Evolutionary conservation across 495 filamentous ascomycete species (phyloP), one percentile per base, ranked within the genome.

Genomic region (Neurospora hispaniola): DNA sequence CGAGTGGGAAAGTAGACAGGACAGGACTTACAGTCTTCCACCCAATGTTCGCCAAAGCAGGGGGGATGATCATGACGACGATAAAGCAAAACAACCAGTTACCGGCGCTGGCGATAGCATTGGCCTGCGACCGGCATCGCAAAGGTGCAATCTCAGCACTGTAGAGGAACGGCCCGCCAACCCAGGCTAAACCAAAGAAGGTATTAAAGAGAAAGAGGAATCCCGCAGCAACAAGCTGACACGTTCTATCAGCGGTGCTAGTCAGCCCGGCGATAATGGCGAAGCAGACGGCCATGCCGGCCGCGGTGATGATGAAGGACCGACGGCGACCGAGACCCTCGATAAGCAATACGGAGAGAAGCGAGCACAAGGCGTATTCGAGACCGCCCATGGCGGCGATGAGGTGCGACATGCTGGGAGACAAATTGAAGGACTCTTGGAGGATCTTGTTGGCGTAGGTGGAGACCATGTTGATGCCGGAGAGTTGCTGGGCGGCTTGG

Each of bases 391-490:
- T 72, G 18, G 75, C 76, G 4, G 76, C 80, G 42, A 79, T 27
- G 69, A 81, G 76, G 11, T 77, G 71, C 1, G 78, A 70, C 27
- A 71, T 38, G 4, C 72, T 73, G 12, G 46, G 48, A 8, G 68
- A 69, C 16, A 82, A 73, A 59, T 75, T 72, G 7, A 82, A 74
- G 35, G 78, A 35, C 20, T 76, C 40, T 46, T 80, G 23, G 59
- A 78, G 80, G 59, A 82, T 81, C 4, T 74, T 78, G 4, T 76
- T 54, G 7, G 75, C 59, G 70, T 82, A 82, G 71, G 72, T 77
- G 3, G 76, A 72, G 27, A 80, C 71, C 3, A 73, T 68, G 48
- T 78, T 77, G 62, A 80, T 72, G 23, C 78, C 79, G 39, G 39
- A 69, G 54, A 78, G 71, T 62, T 80, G 79, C 38, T 73, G 70